Percentiles rank a stretch among this genome's conserved stretches.
Evolutionary conservation across 768 basidiomycete genomes (phyloP).

Genomic region (Fistulinella prunicolor): DNA sequence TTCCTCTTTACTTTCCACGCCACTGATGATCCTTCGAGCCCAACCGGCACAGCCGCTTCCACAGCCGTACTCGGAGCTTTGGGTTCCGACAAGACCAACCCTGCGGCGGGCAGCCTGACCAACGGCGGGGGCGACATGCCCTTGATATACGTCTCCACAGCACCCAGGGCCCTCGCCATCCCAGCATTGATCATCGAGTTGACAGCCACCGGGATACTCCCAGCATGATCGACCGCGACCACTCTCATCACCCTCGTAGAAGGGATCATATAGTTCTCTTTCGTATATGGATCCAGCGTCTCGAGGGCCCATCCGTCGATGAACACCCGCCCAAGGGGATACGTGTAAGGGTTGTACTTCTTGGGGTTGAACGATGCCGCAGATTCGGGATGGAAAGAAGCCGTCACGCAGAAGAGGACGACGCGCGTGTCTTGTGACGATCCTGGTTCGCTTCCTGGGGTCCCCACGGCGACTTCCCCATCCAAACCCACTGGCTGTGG

Average conservation of each 20-base stretch:
- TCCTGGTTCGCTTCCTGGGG: conserved; percentile 25
- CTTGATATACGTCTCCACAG: conserved; percentile 74
- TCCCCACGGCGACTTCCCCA: conserved; percentile 36
- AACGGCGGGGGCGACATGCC: conserved; percentile 61
- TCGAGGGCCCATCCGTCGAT: conserved; percentile 96
- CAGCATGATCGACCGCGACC: conserved; percentile 83
- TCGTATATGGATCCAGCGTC: conserved; percentile 93
- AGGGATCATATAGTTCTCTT: conserved; percentile 91
- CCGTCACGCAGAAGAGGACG: conserved; percentile 78
- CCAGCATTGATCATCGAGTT: conserved; percentile 83
- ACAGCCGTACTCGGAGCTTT: conserved; percentile 33
- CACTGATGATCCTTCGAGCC: conserved; percentile 27
- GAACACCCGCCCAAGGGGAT: conserved; percentile 78
- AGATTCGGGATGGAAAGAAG: conserved; percentile 75
- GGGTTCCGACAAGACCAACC: conserved; percentile 55
- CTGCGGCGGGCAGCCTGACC: conserved; percentile 64
- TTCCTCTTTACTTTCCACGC: conserved; percentile 59
- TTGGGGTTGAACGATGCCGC: conserved; percentile 48
- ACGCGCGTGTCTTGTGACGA: conserved; percentile 44
- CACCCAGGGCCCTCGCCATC: conserved; percentile 67
- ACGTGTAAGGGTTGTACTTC: conserved; percentile 72
- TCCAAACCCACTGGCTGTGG: conserved; percentile 37
- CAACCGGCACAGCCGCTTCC: conserved; percentile 30
- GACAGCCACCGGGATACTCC: conserved; percentile 78
- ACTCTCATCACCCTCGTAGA: conserved; percentile 86